Base-by-base conservation (phyloP, 2,329 filamentous ascomycete species). In the Phaeosphaeriaceae sp. region DNA sequence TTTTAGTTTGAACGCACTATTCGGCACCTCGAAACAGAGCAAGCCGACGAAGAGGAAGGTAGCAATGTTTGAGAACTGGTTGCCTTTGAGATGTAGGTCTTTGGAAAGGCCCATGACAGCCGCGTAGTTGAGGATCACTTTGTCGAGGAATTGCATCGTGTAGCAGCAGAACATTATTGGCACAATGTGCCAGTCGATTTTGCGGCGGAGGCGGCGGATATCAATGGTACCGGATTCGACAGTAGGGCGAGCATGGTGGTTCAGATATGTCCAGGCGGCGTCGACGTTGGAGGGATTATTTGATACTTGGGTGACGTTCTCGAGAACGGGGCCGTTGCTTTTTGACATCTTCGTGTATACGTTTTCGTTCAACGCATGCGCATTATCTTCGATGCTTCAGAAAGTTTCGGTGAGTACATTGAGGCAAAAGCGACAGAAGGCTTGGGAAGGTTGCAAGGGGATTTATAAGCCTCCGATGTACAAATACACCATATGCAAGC, bases 61-160 rank as follows among this genome's bases (percentile, higher is more conserved):
- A 2, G 71, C 73, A 17, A 77, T 64, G 21, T 75, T 70, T 19
- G 69, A 72, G 59, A 78, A 79, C n/a, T 79, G 67, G 22, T 71
- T 70, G 21, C 69, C 70, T 3, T 66, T 67, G 55, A 79, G 68
- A 24, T 63, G 54, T 1, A 76, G 67, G 54, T 79, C 76, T 24
- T 71, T 67, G 21, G 73, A 65, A n/a, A 80, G 60, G n/a, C 76
- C 76, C 76, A 79, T 79, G 44, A 80, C 74, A 24, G 75, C 76
- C 36, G 77, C 76, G 60, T 80, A 77, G 42, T 67, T 61, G 13
- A 61, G 48, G 44, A 62, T 56, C 36, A 57, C 76, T 58, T 79
- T 79, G 61, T 79, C 77, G 6, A 79, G 62, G 50, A 77, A 79
- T 48, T 79, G 77, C 19, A 77, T 62, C 44, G 70, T 74, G 58